These are phyloP conservation scores for Rhodotorula sp. DNA, from an alignment of 1,284 basidiomycete genomes.

Conservation along the genomic window DNA sequence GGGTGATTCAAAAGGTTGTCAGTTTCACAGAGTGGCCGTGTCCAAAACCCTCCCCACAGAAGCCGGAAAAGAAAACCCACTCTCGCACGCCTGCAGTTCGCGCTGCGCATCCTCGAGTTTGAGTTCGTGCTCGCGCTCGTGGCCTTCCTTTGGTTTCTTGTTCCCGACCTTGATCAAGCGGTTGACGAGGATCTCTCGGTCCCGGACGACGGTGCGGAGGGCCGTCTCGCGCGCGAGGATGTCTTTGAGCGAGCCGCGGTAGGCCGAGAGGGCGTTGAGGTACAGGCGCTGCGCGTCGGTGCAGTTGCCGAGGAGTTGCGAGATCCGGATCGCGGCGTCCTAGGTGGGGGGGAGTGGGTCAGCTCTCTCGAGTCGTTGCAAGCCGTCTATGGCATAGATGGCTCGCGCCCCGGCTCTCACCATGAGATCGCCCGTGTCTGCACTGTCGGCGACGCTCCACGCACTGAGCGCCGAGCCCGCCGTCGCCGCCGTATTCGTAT, in stretches of 20 bases:
- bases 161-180: slow-evolving; percentile 52
- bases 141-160: slow-evolving; percentile 43
- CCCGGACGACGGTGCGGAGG: slow-evolving; percentile 50
- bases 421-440: slow-evolving; percentile 46
- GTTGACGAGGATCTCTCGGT: slow-evolving; percentile 52
- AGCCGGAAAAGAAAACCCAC: slow-evolving; percentile 35
- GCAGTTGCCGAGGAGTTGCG: slow-evolving; percentile 47
- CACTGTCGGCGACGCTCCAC: slow-evolving; percentile 51
- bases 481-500: slow-evolving; percentile 40
- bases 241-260: slow-evolving; percentile 52
- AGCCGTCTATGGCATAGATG: not conserved
- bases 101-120: slow-evolving; percentile 50
- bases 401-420: slow-evolving; percentile 5
- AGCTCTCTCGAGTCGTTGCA: not conserved
- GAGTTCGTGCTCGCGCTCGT: slow-evolving; percentile 45
- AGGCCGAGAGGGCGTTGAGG: slow-evolving; percentile 49
- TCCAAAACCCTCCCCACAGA: not conserved
- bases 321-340: slow-evolving; percentile 48
- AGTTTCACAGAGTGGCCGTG: not conserved
- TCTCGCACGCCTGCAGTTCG: slow-evolving; percentile 52
- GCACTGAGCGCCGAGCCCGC: slow-evolving; percentile 50
- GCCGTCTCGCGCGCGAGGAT: slow-evolving; percentile 51
- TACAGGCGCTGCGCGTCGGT: slow-evolving; percentile 50
- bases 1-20: rapidly evolving
- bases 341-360: slow-evolving; percentile 2